These are phyloP conservation scores for Chaetomium cochliodes DNA, from an alignment of 495 filamentous ascomycete species.

Conservation along the genomic window DNA sequence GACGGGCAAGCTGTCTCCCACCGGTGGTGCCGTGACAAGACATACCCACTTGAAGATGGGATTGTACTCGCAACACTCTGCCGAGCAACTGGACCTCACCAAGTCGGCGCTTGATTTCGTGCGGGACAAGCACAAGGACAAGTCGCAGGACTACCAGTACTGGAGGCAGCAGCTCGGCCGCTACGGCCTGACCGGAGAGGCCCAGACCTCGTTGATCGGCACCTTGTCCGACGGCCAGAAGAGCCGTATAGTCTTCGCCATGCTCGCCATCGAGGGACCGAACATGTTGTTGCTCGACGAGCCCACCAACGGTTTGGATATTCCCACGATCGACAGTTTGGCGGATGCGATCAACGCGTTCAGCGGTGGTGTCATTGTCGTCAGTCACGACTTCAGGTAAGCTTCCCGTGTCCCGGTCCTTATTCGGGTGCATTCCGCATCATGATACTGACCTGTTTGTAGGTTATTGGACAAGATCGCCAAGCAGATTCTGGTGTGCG, in stretches of 20 bases:
- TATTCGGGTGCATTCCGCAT: background rate
- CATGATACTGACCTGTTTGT: constrained; percentile 25
- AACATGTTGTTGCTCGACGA: constrained; percentile 99
- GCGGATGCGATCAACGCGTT: constrained; percentile 97
- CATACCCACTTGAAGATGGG: constrained; percentile 99
- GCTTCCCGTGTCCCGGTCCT: constrained; percentile 22
- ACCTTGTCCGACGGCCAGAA: constrained; percentile 98
- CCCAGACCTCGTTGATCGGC: constrained; percentile 96
- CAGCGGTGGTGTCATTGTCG: constrained; percentile 94
- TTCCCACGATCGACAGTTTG: constrained; percentile 95
- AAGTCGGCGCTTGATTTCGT: constrained; percentile 98
- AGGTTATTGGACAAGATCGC: constrained; percentile 98
- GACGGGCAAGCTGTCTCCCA: constrained; percentile 92
- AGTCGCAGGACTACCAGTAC: constrained; percentile 97
- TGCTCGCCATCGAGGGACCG: constrained; percentile 91
- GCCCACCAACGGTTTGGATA: constrained; percentile 99
- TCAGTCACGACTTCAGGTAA: constrained; percentile 97
- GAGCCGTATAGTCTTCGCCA: constrained; percentile 93
- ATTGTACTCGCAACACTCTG: constrained; percentile 96
- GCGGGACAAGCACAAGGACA: constrained; percentile 84
- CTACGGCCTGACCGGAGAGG: constrained; percentile 87
- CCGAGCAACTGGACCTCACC: constrained; percentile 96
- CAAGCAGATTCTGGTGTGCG: constrained; percentile 99
- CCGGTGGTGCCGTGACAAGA: constrained; percentile 72
- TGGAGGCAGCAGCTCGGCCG: constrained; percentile 96